Evolutionary conservation across 208 protist genomes (phyloP).

Genomic region (Paratrypanosoma confusum): DNA sequence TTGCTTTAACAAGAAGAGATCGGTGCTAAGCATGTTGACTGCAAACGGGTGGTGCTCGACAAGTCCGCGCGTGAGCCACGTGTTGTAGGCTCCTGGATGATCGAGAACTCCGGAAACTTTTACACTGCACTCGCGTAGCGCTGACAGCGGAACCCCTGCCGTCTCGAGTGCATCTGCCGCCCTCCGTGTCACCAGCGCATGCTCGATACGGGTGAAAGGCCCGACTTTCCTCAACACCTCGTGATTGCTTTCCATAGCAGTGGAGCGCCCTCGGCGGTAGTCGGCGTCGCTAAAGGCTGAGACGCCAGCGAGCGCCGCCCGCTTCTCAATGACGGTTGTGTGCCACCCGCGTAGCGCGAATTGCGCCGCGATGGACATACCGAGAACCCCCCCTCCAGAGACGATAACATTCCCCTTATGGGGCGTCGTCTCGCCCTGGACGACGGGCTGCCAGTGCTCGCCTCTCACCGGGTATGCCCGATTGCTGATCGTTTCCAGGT

Average conservation of each 20-base stretch:
- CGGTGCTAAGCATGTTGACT: conserved; percentile 69
- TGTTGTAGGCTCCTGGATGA: conserved; percentile 81
- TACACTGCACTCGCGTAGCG: conserved; percentile 37
- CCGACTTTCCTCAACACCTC: background rate
- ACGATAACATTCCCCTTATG: conserved; percentile 83
- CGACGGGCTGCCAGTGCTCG: conserved; percentile 74
- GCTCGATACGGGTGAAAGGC: conserved; percentile 55
- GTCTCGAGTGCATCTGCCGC: conserved; percentile 57
- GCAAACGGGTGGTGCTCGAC: conserved; percentile 77
- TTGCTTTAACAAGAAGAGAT: conserved; percentile 45
- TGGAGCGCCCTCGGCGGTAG: background rate
- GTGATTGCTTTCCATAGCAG: background rate
- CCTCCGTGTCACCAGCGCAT: conserved; percentile 65
- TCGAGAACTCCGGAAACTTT: conserved; percentile 68
- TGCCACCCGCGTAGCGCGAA: conserved; percentile 81
- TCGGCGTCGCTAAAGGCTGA: background rate
- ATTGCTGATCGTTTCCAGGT: conserved; percentile 79
- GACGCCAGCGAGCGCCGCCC: background rate
- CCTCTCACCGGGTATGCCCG: conserved; percentile 67
- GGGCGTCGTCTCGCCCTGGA: conserved; percentile 40
- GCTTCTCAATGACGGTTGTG: conserved; percentile 64
- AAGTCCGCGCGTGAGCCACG: conserved; percentile 61
- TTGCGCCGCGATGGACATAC: conserved; percentile 42
- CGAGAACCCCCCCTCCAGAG: conserved; percentile 78
- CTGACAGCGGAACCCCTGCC: conserved; percentile 44